Evolutionary conservation across 2,329 filamentous ascomycete species (phyloP), one percentile per base, ranked within the genome.

Genomic region (Exophiala sp.): DNA sequence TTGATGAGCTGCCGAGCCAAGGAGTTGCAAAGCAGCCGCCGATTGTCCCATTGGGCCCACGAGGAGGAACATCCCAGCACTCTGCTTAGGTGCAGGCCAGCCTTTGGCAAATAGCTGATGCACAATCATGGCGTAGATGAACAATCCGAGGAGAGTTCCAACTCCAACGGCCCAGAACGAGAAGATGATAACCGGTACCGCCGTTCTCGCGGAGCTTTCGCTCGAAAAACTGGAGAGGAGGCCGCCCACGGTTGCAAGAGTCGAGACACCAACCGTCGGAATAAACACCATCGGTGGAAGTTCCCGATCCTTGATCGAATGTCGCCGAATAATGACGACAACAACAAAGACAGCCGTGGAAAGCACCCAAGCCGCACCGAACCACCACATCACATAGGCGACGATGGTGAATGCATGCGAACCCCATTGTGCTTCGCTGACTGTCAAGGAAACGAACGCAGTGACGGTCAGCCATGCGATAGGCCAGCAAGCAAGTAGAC

Each of bases 401-500:
- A 64, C 59, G 8, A 71, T 36, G 3, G 66, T 65, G 61, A 63
- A 65, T 9, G 61, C 58, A 10, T 50, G 45, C 16, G 64, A 62
- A 57, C 66, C 69, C 47, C 68, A 65, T 29, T 64, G 1, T 64
- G 61, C 35, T 59, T 82, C 62, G 92, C 79, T 36, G 83, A 95
- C 84, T 54, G 70, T 65, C 10, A 71, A 59, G 34, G 66, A 63
- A 43, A 72, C 68, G 3, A 65, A 63, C 6, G 66, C 67, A 12
- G 52, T 51, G 10, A 62, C 42, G 2, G 58, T 60, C 54, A 60
- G 47, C 49, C 66, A 70, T 1, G 69, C 64, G 53, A 75, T 72
- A 21, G 64, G 61, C 48, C 72, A 66, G 61, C 69, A 72, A 20
- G 70, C 60, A 5, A 74, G 66, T 38, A 72, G 71, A 9, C 69